A percentile compares a stretch with the other conserved stretches of the same genome.
Conservation (phyloP, 306 rosid genomes). For the Cucumis melo region DNA sequence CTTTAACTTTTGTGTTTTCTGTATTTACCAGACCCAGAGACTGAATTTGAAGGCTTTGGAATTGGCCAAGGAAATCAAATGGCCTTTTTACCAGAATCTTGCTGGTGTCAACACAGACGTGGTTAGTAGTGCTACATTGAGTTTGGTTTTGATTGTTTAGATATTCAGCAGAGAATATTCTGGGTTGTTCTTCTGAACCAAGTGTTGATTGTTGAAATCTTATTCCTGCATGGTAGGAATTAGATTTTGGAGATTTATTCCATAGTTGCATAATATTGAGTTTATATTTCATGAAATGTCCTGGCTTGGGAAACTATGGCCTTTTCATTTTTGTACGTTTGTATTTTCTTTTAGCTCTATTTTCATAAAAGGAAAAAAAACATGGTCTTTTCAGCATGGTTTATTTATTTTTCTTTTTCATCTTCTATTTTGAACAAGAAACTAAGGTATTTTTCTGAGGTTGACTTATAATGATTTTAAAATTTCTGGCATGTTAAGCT, state of each 20-base stretch:
- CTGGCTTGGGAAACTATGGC: not conserved
- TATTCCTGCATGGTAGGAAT: too few species aligned
- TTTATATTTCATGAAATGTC: not conserved
- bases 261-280: not conserved
- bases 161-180: not conserved
- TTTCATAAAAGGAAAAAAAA: too few species aligned
- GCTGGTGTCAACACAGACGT: conserved; percentile 19
- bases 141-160: not conserved
- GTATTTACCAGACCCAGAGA: conserved; percentile 28
- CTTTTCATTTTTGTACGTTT: too few species aligned
- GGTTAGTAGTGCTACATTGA: conserved; percentile 24
- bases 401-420: not conserved
- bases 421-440: not conserved
- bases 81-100: conserved; percentile 64
- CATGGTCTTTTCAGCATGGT: not conserved
- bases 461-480: not conserved
- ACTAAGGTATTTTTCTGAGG: not conserved
- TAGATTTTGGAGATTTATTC: not conserved
- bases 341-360: too few species aligned
- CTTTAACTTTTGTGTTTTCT: conserved; percentile 1
- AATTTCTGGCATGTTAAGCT: not conserved
- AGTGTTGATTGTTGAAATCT: too few species aligned
- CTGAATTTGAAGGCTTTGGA: conserved; percentile 60
- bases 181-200: not conserved
- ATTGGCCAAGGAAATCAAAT: conserved; percentile 42